Base-by-base conservation (phyloP, 2,329 filamentous ascomycete genomes). In the Colletotrichum sp. region DNA sequence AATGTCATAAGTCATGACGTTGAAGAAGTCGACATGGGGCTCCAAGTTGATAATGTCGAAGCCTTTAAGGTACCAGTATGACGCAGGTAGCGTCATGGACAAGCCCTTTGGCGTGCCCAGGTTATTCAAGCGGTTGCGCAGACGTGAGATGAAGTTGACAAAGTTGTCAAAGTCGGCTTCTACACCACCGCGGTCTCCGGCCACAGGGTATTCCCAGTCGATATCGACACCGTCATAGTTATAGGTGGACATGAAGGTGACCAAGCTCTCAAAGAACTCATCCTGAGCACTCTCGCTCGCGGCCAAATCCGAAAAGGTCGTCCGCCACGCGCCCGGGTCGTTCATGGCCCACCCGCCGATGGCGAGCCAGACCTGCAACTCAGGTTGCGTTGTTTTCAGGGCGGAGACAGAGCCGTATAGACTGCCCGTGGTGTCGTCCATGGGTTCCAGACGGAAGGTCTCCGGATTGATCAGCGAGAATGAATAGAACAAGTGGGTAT, bases 331-430 rank as follows among this genome's bases (percentile, higher is more conserved):
- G 21, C 81, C 81, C 0, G 81, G 81, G 60, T 89, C 84, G 66
- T 81, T 85, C 66, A 87, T 85, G 3, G 82, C 79, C 83, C 84
- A 88, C 0, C 87, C 87, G 3, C 87, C 86, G 3, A 89, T 75
- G 6, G 84, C 81, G 34, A 89, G 82, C 77, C 80, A 85, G 0
- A 84, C 81, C 77, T 87, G 79, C 0, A 88, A 79, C 3, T 71
- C 75, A 0, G 78, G 77, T n/a, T 81, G 72, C 8, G 63, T 64
- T 3, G 72, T 21, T 77, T 88, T 87, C 1, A 87, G 64, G 1
- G 34, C 55, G 0, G 66, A 34, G 1, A 76, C 32, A 5, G 26
- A n/a, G 6, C 26, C 13, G 28, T 66, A 67, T 1, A 16, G 60
- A 6, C n/a, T 26, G 2, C 24, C 66, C 30, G 71, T 63, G 0